A percentile compares a stretch with the other conserved stretches of the same genome.
Evolutionary conservation across 2,329 filamentous ascomycete species (phyloP).

Genomic region (Ustulina deusta): DNA sequence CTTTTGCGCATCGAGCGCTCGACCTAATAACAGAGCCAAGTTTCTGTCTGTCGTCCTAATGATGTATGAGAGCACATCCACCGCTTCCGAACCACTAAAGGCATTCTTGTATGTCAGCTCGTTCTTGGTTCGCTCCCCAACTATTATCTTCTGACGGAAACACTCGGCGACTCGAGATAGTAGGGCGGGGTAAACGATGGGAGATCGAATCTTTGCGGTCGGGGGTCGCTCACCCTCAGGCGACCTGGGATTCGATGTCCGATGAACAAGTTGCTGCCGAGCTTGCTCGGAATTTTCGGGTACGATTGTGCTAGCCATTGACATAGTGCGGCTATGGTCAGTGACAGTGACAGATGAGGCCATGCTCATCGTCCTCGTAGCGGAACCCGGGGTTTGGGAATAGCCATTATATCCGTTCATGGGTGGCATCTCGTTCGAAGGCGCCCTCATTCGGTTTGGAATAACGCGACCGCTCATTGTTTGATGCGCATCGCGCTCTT

Average conservation of each 20-base stretch:
- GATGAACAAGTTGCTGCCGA: slow-evolving; percentile 64
- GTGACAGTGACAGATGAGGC: slow-evolving; percentile 63
- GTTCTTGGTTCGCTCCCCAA: slow-evolving; percentile 94
- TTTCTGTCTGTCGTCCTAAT: slow-evolving; percentile 98
- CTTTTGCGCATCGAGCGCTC: slow-evolving; percentile 95
- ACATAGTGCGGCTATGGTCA: slow-evolving; percentile 78
- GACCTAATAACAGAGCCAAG: slow-evolving; percentile 87
- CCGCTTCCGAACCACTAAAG: slow-evolving; percentile 94
- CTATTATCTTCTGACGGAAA: slow-evolving; percentile 87
- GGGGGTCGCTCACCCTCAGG: slow-evolving; percentile 67
- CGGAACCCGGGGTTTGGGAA: slow-evolving; percentile 62
- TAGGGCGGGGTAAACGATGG: slow-evolving; percentile 92
- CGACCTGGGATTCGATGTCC: slow-evolving; percentile 67
- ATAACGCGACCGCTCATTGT: slow-evolving; percentile 95
- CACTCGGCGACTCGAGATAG: slow-evolving; percentile 93
- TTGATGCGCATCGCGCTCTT: slow-evolving; percentile 84
- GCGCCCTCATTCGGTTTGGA: slow-evolving; percentile 72
- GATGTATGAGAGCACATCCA: slow-evolving; percentile 95
- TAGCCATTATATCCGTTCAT: slow-evolving; percentile 55
- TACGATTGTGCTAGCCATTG: slow-evolving; percentile 87
- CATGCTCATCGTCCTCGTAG: slow-evolving; percentile 72
- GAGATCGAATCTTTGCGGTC: slow-evolving; percentile 75
- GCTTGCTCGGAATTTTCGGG: slow-evolving; percentile 70
- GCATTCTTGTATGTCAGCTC: slow-evolving; percentile 96
- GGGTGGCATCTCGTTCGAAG: slow-evolving; percentile 56